Base-by-base conservation (phyloP, 768 basidiomycete genomes). In the Phylloporus sp. region DNA sequence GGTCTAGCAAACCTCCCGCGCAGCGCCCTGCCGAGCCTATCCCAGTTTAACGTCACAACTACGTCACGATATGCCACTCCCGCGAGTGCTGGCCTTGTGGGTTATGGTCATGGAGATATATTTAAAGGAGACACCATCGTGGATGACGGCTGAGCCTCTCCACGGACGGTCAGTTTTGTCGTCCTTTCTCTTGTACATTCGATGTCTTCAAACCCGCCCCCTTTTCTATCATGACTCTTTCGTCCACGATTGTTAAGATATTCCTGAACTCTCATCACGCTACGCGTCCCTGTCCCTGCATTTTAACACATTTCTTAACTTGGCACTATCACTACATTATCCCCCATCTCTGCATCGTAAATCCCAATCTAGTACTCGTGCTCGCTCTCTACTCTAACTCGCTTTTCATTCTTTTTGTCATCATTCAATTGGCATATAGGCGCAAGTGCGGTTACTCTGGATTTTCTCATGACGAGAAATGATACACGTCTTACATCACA, bases 21-120 rank as follows among this genome's bases (percentile, higher is more conserved):
- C 42, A 85, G 81, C 58, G 81, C 82, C 24, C 71, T 76, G 50
- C 76, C 78, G 20, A 72, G 72, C 31, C 79, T 76, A 54, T 70
- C 72, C 31, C 63, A 64, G 10, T 81, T 80, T 57, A 73, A 70
- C 50, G 55, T 79, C 32, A 68, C 76, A 8, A 61, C 60, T n/a
- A 59, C 67, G 42, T 54, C 64, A 34, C 65, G 67, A 43, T 45
- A 55, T 13, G 44, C 13, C 29, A 26, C 41, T 22, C 42, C 53
- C 16, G 13, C 35, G 4, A 52, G 41, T 27, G 26, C 47, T 38
- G 43, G 53, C 27, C 12, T 51, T 16, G 15, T 52, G 45, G 44
- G 46, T 20, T 55, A 62, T 54, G 58, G 56, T 9, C 50, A 43
- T 34, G 55, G 57, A 41, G 61, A 63, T 16, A 40, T 23, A 6